Evolutionary conservation across 305 asterid genomes (phyloP).

Genomic region (Fraxinus sp.): DNA sequence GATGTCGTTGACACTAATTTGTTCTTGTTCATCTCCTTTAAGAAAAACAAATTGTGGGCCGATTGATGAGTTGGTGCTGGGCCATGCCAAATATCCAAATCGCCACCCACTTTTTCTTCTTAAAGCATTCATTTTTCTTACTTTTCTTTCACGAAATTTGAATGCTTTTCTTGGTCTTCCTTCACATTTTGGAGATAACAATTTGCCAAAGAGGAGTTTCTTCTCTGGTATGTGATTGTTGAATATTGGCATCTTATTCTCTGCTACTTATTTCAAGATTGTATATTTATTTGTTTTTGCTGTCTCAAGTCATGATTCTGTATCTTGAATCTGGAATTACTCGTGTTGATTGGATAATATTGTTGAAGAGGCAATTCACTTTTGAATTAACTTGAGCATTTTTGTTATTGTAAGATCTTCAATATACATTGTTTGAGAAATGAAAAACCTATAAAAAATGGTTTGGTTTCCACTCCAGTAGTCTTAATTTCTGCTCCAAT

Average conservation of each 20-base stretch:
- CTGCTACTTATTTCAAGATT: conserved; percentile 17
- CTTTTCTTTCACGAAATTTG: conserved; percentile 43
- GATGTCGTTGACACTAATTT: conserved; percentile 4
- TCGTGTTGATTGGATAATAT: not conserved
- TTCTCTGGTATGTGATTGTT: conserved; percentile 37
- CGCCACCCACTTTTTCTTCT: conserved; percentile 43
- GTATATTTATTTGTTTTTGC: conserved; percentile 22
- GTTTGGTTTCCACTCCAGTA: not conserved
- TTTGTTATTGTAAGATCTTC: not conserved
- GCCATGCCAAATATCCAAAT: conserved; percentile 16
- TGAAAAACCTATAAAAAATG: not conserved
- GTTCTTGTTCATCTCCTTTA: conserved; percentile 20
- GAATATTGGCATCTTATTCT: conserved; percentile 13
- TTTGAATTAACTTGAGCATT: not conserved
- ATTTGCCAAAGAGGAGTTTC: conserved; percentile 27
- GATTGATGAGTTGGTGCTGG: conserved; percentile 37
- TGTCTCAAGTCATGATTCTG: not conserved
- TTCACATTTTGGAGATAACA: conserved; percentile 33
- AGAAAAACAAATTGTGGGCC: conserved; percentile 5
- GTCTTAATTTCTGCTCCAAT: not conserved
- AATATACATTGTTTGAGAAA: not conserved
- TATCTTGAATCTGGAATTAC: not conserved
- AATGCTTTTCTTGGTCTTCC: conserved; percentile 28
- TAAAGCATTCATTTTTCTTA: conserved; percentile 23
- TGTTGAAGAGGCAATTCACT: not conserved